Percentiles rank a stretch among this genome's conserved stretches.
phyloP scores from a whole-genome alignment of 2,329 filamentous ascomycete species.

The Botrytis hyacinthi region DNA sequence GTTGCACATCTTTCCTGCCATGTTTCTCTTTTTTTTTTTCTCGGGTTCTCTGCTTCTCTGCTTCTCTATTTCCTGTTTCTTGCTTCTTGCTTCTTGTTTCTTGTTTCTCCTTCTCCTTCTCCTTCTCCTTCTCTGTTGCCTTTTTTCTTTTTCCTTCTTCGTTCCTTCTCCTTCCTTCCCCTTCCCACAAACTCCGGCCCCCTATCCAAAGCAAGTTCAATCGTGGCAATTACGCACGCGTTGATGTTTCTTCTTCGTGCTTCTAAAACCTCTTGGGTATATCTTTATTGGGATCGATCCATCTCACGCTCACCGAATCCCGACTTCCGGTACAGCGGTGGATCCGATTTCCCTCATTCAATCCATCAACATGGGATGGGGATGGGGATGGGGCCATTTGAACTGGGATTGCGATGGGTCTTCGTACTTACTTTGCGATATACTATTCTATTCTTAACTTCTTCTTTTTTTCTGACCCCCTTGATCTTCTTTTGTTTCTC shows the following conservation, averaged over 20 bases:
- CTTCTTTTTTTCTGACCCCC: neutral
- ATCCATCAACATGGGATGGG: neutral
- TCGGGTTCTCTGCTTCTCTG: neutral
- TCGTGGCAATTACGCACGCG: neutral
- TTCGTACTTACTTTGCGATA: neutral
- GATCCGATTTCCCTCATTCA: neutral
- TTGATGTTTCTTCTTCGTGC: neutral
- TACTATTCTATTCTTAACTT: constrained; percentile 13
- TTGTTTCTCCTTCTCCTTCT: no score
- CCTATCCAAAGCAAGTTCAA: neutral
- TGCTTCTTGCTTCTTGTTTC: neutral
- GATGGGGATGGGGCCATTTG: neutral
- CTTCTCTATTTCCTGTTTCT: no score
- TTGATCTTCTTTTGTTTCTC: neutral
- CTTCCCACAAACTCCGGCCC: neutral
- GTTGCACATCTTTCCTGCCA: neutral
- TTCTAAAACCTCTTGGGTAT: neutral
- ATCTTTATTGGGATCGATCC: neutral
- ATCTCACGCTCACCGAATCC: neutral
- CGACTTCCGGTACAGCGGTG: neutral
- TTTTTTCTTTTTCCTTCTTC: neutral
- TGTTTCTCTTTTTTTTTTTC: neutral
- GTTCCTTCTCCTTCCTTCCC: no score
- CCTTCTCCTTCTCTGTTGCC: no score
- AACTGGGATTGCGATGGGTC: neutral